These are phyloP conservation scores for Xylaria telfairii DNA, from an alignment of 495 filamentous ascomycete genomes.

Conservation along the genomic window DNA sequence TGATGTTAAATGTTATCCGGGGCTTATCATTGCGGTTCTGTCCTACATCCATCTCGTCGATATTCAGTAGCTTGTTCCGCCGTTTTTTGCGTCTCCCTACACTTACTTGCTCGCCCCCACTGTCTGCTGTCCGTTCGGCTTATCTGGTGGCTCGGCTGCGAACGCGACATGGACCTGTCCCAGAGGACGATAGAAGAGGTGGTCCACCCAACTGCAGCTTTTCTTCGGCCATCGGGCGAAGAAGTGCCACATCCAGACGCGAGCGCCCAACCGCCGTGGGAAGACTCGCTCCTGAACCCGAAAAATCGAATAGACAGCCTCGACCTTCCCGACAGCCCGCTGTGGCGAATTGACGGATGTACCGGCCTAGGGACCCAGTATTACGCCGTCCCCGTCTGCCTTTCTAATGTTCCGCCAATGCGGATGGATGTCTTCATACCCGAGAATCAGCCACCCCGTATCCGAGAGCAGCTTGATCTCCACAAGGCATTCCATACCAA, in stretches of 20 bases:
- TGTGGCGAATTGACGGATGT: conserved; percentile 58
- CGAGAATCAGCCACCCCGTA: conserved; percentile 41
- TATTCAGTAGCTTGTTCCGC: not conserved
- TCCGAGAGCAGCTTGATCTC: conserved; percentile 52
- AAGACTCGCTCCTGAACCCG: conserved; percentile 51
- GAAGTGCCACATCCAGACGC: not conserved
- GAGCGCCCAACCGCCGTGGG: conserved; percentile 37
- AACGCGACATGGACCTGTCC: conserved; percentile 50
- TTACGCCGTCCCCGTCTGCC: conserved; percentile 52
- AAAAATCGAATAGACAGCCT: conserved; percentile 60
- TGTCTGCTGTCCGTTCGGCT: not conserved
- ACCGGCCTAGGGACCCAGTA: conserved; percentile 56
- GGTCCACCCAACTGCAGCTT: conserved; percentile 58
- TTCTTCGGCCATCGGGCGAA: conserved; percentile 32
- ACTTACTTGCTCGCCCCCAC: conserved; percentile 17
- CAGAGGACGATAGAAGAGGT: conserved; percentile 50
- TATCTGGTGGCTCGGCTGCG: conserved; percentile 22
- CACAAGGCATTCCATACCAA: conserved; percentile 55
- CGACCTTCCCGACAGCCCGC: conserved; percentile 43
- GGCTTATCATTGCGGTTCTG: not conserved
- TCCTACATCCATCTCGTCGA: conserved; percentile 7
- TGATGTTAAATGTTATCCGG: not conserved
- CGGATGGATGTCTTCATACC: conserved; percentile 58
- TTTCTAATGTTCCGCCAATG: conserved; percentile 47
- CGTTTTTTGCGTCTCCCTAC: not conserved